phyloP scores from a whole-genome alignment of 2,329 filamentous ascomycete genomes.

The Ophiosphaerella korrae region DNA sequence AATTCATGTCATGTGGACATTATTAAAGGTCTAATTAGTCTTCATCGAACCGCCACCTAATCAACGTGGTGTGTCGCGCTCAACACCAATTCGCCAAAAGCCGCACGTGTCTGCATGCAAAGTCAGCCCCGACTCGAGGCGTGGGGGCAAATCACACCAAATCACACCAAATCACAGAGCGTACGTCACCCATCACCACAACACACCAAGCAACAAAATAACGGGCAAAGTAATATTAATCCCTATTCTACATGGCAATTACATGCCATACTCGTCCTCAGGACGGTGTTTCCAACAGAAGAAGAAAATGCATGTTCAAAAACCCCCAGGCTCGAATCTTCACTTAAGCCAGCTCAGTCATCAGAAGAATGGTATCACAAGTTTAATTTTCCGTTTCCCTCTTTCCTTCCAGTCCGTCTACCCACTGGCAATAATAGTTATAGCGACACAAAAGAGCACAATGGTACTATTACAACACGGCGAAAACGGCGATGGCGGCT shows the following conservation, averaged over 20 bases:
- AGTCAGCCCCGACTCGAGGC: neutral
- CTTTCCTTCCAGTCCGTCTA: neutral
- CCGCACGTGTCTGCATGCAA: constrained; percentile 18
- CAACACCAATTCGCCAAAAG: constrained; percentile 19
- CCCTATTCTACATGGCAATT: neutral
- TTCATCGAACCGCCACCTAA: neutral
- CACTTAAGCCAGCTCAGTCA: constrained; percentile 12
- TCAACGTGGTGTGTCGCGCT: constrained; percentile 17
- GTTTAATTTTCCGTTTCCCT: neutral
- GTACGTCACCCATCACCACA: neutral
- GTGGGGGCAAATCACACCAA: too few relatives aligned
- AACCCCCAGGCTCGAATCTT: constrained; percentile 6
- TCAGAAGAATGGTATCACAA: constrained; percentile 15
- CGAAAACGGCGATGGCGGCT: constrained; percentile 30
- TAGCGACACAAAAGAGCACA: neutral
- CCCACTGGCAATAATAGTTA: neutral
- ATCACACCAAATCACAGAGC: too few relatives aligned
- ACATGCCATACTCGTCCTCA: neutral
- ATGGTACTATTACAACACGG: constrained; percentile 27
- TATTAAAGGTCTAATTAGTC: neutral
- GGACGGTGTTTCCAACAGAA: neutral
- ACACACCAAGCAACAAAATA: neutral
- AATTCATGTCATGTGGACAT: neutral
- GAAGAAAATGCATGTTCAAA: neutral
- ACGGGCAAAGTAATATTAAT: neutral